Evolutionary conservation across 1,284 basidiomycete species (phyloP).

Genomic region (Papiliotrema fonsecae): DNA sequence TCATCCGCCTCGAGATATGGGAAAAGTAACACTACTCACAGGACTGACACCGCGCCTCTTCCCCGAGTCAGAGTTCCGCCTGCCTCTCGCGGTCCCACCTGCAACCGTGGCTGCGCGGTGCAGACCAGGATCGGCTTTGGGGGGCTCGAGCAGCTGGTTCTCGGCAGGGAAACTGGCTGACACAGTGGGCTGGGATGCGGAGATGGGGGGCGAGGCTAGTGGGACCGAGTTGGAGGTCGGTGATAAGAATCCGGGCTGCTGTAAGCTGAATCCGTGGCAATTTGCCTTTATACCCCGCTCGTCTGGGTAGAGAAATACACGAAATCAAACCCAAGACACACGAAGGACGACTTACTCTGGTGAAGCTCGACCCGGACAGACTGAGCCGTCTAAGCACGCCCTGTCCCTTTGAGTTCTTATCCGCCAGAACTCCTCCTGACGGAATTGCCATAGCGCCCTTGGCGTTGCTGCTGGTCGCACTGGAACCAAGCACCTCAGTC

Average conservation of each 20-base stretch:
- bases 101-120: conserved; percentile 15
- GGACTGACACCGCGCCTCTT: conserved; percentile 42
- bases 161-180: conserved; percentile 4
- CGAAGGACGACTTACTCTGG: conserved; percentile 26
- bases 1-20: too few relatives aligned
- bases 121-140: conserved; percentile 6
- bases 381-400: conserved; percentile 39
- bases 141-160: conserved; percentile 3
- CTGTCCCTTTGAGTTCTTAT: conserved; percentile 40
- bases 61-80: conserved; percentile 34
- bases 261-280: too few relatives aligned
- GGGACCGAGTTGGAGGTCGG: conserved; percentile 7
- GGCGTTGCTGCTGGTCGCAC: conserved; percentile 3
- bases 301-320: too few relatives aligned
- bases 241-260: conserved; percentile 1
- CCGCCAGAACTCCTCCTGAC: conserved; percentile 22
- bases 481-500: neutral
- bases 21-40: conserved; percentile 20
- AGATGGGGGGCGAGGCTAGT: conserved; percentile 5
- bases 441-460: conserved; percentile 2
- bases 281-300: too few relatives aligned
- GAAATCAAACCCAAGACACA: too few relatives aligned
- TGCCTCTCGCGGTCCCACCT: conserved; percentile 10
- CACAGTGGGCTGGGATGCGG: neutral
- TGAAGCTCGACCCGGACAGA: conserved; percentile 22